phyloP scores from a whole-genome alignment of 2,329 filamentous ascomycete species.

The Shiraia sp. region DNA sequence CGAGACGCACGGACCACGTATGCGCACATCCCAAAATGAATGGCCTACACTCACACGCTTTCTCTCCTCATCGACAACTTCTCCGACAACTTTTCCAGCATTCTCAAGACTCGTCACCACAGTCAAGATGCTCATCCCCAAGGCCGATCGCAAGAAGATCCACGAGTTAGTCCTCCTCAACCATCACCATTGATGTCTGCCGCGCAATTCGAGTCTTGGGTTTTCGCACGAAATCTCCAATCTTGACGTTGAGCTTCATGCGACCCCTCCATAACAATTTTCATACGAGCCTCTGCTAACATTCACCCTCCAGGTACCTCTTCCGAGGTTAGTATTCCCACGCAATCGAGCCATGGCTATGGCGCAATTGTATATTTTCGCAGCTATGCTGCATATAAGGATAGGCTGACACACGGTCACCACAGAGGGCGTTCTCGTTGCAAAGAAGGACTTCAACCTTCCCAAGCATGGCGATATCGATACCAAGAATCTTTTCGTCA shows the following conservation, averaged over 20 bases:
- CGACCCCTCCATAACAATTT: conserved; percentile 4
- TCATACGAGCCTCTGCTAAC: conserved; percentile 29
- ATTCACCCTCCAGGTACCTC: conserved; percentile 38
- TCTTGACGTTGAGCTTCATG: conserved; percentile 33
- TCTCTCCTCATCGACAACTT: conserved; percentile 11
- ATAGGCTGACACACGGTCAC: conserved; percentile 50
- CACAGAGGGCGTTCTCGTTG: conserved; percentile 82
- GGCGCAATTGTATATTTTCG: conserved; percentile 39
- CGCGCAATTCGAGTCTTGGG: conserved; percentile 29
- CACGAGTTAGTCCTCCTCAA: conserved; percentile 89
- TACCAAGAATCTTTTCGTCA: conserved; percentile 99
- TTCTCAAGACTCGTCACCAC: conserved; percentile 32
- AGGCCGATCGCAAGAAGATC: conserved; percentile 99
- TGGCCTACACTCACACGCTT: conserved; percentile 8
- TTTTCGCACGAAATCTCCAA: conserved; percentile 34
- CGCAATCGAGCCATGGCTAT: conserved; percentile 43
- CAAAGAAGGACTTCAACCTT: conserved; percentile 99
- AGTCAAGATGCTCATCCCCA: conserved; percentile 85
- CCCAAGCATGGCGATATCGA: conserved; percentile 98
- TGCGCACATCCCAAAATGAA: conserved; percentile 7
- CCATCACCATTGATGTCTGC: conserved; percentile 14
- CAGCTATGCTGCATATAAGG: conserved; percentile 42
- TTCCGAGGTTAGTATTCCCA: conserved; percentile 47
- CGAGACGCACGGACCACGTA: too few species aligned
- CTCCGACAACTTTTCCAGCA: conserved; percentile 20